Evolutionary conservation across 1,284 basidiomycete genomes (phyloP).

Genomic region (Mycosarcoma mackinlayi): DNA sequence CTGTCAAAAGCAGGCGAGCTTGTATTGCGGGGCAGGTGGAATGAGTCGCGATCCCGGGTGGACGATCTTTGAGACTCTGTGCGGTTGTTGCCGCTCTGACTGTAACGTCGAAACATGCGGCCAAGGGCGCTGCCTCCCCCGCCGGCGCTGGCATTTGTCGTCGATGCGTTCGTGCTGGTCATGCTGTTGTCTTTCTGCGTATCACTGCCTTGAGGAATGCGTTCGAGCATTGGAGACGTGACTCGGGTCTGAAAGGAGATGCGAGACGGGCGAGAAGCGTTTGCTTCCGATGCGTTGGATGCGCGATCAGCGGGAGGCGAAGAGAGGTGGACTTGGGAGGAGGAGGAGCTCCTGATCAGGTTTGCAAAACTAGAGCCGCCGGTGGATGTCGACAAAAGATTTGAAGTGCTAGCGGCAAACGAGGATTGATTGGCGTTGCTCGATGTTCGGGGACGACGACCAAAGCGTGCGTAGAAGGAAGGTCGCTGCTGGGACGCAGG

Average conservation of each 20-base stretch:
- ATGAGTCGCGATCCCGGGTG: slow-evolving; percentile 23
- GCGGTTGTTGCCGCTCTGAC: slow-evolving; percentile 38
- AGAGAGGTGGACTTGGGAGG: slow-evolving; percentile 26
- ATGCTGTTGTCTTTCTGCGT: slow-evolving; percentile 8
- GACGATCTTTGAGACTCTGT: slow-evolving; percentile 24
- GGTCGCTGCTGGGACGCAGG: slow-evolving; percentile 5
- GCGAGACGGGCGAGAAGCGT: slow-evolving; percentile 12
- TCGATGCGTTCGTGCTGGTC: slow-evolving; percentile 18
- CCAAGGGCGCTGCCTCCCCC: slow-evolving; percentile 48
- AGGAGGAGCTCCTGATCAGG: slow-evolving; percentile 37
- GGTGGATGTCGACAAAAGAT: slow-evolving; percentile 19
- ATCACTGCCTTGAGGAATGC: slow-evolving; percentile 2
- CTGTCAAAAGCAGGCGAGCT: slow-evolving; percentile 30
- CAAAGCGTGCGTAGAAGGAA: slow-evolving; percentile 25
- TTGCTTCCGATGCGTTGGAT: background rate
- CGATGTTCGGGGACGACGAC: slow-evolving; percentile 29
- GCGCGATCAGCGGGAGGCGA: slow-evolving; percentile 1
- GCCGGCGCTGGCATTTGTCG: background rate
- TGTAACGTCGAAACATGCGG: slow-evolving; percentile 61
- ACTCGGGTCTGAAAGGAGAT: slow-evolving; percentile 9
- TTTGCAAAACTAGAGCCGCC: slow-evolving; percentile 16
- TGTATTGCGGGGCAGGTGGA: slow-evolving; percentile 30
- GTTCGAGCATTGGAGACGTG: slow-evolving; percentile 12
- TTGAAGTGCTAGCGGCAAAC: slow-evolving; percentile 45
- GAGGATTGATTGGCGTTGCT: slow-evolving; percentile 17